phyloP scores from a whole-genome alignment of 805 yeast genomes.

The Dipodascus albidus region DNA sequence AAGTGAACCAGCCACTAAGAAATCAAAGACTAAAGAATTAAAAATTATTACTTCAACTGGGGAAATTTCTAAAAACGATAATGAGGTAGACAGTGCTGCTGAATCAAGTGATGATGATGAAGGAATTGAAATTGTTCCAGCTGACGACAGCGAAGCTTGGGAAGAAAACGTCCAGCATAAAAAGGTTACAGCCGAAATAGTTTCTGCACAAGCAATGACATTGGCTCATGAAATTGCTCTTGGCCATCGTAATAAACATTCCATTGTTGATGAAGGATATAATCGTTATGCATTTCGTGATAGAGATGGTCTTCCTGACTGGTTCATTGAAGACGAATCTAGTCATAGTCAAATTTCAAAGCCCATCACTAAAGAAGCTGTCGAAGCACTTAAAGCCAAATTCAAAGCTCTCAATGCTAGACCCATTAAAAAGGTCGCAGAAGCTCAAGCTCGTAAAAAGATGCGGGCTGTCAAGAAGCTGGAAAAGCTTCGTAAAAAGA shows the following conservation, averaged over 20 bases:
- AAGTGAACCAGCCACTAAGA: conserved; percentile 3
- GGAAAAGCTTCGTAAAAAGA: conserved; percentile 84
- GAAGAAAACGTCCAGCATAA: conserved; percentile 31
- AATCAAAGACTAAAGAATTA: not conserved
- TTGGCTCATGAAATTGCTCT: conserved; percentile 90
- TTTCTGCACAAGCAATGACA: conserved; percentile 96
- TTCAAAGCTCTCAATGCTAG: conserved; percentile 81
- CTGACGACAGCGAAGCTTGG: conserved; percentile 21
- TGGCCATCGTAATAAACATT: conserved; percentile 76
- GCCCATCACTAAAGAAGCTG: conserved; percentile 94
- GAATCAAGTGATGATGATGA: conserved; percentile 22
- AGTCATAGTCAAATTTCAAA: conserved; percentile 70
- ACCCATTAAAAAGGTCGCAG: conserved; percentile 97
- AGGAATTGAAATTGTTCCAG: conserved; percentile 22
- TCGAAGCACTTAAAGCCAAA: conserved; percentile 64
- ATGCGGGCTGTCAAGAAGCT: conserved; percentile 80
- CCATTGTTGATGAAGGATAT: conserved; percentile 83
- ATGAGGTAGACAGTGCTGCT: conserved; percentile 11
- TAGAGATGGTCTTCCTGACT: conserved; percentile 81
- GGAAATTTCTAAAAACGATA: conserved; percentile 12
- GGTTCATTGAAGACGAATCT: conserved; percentile 93
- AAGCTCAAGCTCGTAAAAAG: conserved; percentile 94
- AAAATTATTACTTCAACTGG: conserved; percentile 9
- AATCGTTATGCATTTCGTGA: conserved; percentile 90
- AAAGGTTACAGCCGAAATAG: conserved; percentile 38